Evolutionary conservation across 192 early-diverging fungal species (phyloP).

Genomic region (Rhizophagus sp.): DNA sequence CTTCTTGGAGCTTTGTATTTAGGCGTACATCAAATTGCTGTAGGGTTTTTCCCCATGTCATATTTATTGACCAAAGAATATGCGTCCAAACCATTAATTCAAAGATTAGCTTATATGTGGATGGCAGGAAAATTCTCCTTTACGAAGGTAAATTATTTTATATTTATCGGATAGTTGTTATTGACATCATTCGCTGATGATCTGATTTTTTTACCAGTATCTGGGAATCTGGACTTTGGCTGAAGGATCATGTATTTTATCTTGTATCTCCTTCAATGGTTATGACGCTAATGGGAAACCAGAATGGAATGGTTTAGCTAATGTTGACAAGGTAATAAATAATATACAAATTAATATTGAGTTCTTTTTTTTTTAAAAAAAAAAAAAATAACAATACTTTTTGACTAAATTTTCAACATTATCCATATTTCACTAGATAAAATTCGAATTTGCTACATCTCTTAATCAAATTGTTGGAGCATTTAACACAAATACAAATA

Average conservation of each 20-base stretch:
- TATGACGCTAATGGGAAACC: constrained; percentile 44
- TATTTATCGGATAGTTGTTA: background rate
- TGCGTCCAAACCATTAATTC: constrained; percentile 32
- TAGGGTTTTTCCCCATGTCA: constrained; percentile 44
- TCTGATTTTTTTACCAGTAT: constrained; percentile 35
- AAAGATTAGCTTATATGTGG: constrained; percentile 47
- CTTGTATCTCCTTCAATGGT: constrained; percentile 62
- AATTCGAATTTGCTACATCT: constrained; percentile 55
- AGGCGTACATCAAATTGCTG: constrained; percentile 46
- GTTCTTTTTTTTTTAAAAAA: background rate
- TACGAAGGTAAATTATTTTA: constrained; percentile 44
- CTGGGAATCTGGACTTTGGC: constrained; percentile 62
- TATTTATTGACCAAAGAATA: constrained; percentile 49
- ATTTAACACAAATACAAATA: constrained; percentile 70
- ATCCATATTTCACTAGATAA: background rate
- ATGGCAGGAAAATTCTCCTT: constrained; percentile 52
- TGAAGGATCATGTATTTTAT: constrained; percentile 56
- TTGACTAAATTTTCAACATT: background rate
- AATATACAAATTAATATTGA: background rate
- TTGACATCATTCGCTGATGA: background rate
- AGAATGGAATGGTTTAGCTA: constrained; percentile 55
- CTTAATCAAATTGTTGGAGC: constrained; percentile 52
- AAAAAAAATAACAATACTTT: too few relatives aligned
- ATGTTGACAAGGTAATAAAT: constrained; percentile 43
- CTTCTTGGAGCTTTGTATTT: constrained; percentile 45